Conservation (phyloP, 2,329 filamentous ascomycete species). For the Ophiostoma fasciatum region DNA sequence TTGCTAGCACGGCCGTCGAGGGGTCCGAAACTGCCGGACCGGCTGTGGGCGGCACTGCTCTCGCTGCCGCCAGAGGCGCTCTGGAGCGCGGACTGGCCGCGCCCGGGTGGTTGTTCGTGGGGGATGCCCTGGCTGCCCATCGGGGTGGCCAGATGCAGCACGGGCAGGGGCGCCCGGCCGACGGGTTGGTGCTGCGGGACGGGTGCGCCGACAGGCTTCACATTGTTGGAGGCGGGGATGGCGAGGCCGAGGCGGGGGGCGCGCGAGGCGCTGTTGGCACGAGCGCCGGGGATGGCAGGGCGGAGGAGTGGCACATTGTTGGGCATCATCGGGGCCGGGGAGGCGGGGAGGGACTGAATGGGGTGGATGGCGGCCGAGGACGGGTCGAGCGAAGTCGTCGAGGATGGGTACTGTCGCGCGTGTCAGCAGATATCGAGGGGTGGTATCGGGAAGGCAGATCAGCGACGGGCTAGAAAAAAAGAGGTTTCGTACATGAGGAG, state of each 20-base stretch:
- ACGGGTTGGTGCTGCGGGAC: slow-evolving; percentile 13
- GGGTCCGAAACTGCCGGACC: slow-evolving; percentile 70
- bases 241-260: slow-evolving; percentile 72
- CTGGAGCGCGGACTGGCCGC: slow-evolving; percentile 39
- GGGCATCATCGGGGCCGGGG: slow-evolving; percentile 45
- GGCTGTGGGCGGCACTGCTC: slow-evolving; percentile 62
- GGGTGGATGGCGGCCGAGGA: no score
- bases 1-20: slow-evolving; percentile 64
- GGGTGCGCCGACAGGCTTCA: slow-evolving; percentile 52
- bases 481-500: slow-evolving; percentile 6
- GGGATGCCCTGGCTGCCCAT: slow-evolving; percentile 66
- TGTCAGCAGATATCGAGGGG: no score
- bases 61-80: slow-evolving; percentile 69
- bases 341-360: no score
- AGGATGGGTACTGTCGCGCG: no score
- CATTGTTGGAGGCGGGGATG: slow-evolving; percentile 77
- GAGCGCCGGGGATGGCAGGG: slow-evolving; percentile 65
- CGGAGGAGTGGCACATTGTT: slow-evolving; percentile 68
- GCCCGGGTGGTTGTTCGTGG: slow-evolving; percentile 46
- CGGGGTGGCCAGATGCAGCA: slow-evolving; percentile 72
- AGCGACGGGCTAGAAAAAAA: no score
- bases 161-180: slow-evolving; percentile 54
- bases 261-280: slow-evolving; percentile 44
- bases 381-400: no score
- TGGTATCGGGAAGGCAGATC: no score